Conservation (phyloP, 108 stramenopile genomes). For the Fistulifera pelliculosa region DNA sequence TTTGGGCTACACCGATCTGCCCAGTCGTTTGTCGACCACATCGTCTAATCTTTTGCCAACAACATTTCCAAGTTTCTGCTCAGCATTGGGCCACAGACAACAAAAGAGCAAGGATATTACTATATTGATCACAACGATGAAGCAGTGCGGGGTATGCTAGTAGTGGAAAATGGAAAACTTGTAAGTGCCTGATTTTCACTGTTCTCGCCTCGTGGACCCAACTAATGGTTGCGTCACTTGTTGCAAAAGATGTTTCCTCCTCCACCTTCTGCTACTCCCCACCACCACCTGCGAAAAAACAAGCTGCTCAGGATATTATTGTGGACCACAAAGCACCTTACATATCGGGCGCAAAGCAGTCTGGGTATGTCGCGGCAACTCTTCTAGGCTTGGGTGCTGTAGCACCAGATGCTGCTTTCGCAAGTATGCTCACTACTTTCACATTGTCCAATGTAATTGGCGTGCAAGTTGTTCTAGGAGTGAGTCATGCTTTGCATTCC, state of each 20-base stretch:
- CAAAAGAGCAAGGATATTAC: slow-evolving; percentile 63
- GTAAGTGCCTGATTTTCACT: too few relatives aligned
- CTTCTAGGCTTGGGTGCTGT: slow-evolving; percentile 79
- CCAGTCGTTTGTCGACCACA: slow-evolving; percentile 92
- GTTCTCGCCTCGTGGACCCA: too few relatives aligned
- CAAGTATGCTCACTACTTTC: slow-evolving; percentile 94
- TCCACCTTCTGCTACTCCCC: slow-evolving; percentile 71
- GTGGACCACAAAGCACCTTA: slow-evolving; percentile 57
- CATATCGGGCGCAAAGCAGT: slow-evolving; percentile 44
- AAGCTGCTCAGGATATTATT: slow-evolving; percentile 26
- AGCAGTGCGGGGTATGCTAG: slow-evolving; percentile 89
- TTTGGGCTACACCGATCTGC: slow-evolving; percentile 97
- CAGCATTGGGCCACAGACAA: slow-evolving; percentile 82
- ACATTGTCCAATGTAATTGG: slow-evolving; percentile 91
- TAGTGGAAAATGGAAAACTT: slow-evolving; percentile 81
- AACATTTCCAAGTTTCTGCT: slow-evolving; percentile 98
- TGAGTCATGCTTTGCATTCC: slow-evolving; percentile 94
- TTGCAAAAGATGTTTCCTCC: slow-evolving; percentile 78
- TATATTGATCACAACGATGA: slow-evolving; percentile 91
- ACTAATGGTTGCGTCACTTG: too few relatives aligned
- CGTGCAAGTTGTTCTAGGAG: slow-evolving; percentile 93
- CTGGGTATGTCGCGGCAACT: slow-evolving; percentile 53
- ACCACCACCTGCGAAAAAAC: slow-evolving; percentile 42
- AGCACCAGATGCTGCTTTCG: slow-evolving; percentile 89
- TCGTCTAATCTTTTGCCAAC: slow-evolving; percentile 87